These are phyloP conservation scores for Didymosphaeria variabile DNA, from an alignment of 2,329 filamentous ascomycete species.

Conservation along the genomic window DNA sequence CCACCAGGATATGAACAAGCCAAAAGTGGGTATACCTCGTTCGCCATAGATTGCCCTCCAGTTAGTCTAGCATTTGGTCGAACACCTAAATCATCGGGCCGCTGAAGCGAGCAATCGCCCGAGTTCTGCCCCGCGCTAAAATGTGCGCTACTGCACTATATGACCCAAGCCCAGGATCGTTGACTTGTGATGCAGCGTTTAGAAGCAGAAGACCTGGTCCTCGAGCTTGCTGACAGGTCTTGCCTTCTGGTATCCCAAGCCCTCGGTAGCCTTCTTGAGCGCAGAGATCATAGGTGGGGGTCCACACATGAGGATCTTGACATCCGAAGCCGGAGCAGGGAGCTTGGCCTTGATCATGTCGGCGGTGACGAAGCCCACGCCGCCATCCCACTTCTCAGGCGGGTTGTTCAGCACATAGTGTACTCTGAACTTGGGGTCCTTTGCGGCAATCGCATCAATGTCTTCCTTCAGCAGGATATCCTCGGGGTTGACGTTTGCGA, in stretches of 20 bases:
- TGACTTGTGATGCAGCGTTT: slow-evolving; percentile 37
- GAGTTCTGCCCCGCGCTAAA: slow-evolving; percentile 5
- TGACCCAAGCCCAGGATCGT: neutral
- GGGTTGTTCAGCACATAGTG: slow-evolving; percentile 98
- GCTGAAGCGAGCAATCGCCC: neutral
- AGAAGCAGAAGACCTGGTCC: slow-evolving; percentile 98
- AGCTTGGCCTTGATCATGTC: slow-evolving; percentile 94
- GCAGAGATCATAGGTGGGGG: slow-evolving; percentile 96
- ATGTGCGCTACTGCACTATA: neutral
- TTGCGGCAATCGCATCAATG: slow-evolving; percentile 77
- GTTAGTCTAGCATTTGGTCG: neutral
- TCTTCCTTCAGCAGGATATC: slow-evolving; percentile 96
- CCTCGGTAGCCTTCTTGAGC: slow-evolving; percentile 94
- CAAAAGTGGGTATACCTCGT: neutral
- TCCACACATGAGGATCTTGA: slow-evolving; percentile 94
- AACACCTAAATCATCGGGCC: neutral
- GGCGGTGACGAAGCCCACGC: slow-evolving; percentile 91
- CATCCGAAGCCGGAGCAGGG: slow-evolving; percentile 81
- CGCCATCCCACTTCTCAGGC: slow-evolving; percentile 88
- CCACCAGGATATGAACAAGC: neutral
- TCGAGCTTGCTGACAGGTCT: slow-evolving; percentile 95
- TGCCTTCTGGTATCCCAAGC: slow-evolving; percentile 90
- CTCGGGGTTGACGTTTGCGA: slow-evolving; percentile 92
- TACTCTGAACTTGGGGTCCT: slow-evolving; percentile 84
- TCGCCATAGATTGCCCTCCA: neutral